phyloP scores from a whole-genome alignment of 2,329 filamentous ascomycete species.

The Metarhizium rileyi region DNA sequence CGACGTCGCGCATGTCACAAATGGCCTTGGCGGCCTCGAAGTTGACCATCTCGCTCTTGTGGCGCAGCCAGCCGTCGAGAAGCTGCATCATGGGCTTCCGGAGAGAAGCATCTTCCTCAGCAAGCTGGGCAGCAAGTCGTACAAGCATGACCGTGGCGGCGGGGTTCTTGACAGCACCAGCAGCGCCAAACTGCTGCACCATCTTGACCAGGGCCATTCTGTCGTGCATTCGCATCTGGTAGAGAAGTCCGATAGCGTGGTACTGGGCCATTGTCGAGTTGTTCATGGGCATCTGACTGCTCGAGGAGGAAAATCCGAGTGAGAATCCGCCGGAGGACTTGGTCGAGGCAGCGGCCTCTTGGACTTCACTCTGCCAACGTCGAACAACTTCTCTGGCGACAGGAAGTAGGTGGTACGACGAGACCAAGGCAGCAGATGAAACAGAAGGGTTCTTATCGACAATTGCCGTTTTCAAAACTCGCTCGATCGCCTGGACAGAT shows the following conservation, averaged over 20 bases:
- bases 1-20: conserved; percentile 87
- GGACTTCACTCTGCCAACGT: conserved; percentile 97
- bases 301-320: conserved; percentile 79
- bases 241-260: conserved; percentile 92
- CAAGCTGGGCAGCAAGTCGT: conserved; percentile 82
- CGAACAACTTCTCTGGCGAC: conserved; percentile 91
- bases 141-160: conserved; percentile 89
- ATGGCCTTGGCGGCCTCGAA: conserved; percentile 98
- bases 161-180: conserved; percentile 89
- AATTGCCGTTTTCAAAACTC: conserved; percentile 97
- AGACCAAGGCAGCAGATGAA: conserved; percentile 89
- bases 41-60: conserved; percentile 99
- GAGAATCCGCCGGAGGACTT: conserved; percentile 88
- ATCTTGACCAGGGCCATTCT: conserved; percentile 99
- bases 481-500: conserved; percentile 94
- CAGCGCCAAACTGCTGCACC: conserved; percentile 96
- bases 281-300: conserved; percentile 66
- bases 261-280: conserved; percentile 98
- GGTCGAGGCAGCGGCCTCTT: conserved; percentile 83
- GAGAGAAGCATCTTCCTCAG: conserved; percentile 82
- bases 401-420: conserved; percentile 93
- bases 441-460: conserved; percentile 98
- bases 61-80: conserved; percentile 89
- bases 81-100: conserved; percentile 95
- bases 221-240: conserved; percentile 96